These are phyloP conservation scores for Huiozyma naganishii DNA, from an alignment of 805 yeast species.

Conservation along the genomic window DNA sequence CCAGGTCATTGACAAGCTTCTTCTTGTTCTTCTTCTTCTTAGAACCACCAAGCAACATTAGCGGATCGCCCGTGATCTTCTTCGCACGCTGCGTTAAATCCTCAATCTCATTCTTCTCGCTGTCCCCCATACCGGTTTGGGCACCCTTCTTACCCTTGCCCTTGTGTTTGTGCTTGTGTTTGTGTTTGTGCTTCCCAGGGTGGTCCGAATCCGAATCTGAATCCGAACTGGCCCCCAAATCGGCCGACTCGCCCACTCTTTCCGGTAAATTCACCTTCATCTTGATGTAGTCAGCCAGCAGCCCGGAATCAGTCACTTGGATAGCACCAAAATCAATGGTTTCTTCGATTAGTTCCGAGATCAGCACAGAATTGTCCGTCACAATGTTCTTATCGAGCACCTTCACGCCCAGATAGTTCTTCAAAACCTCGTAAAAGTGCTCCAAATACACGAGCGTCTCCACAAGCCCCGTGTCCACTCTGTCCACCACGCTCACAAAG, in stretches of 20 bases:
- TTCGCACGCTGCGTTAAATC: constrained; percentile 1
- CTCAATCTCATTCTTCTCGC: constrained; percentile 4
- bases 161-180: constrained; percentile 2
- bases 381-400: constrained; percentile 46
- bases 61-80: constrained; percentile 6
- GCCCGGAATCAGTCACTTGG: constrained; percentile 70
- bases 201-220: not conserved
- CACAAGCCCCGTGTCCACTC: constrained; percentile 9
- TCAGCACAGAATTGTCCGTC: constrained; percentile 59
- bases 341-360: constrained; percentile 80
- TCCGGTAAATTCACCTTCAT: constrained; percentile 36
- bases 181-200: constrained; percentile 1
- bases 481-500: constrained; percentile 16
- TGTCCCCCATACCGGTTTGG: not conserved
- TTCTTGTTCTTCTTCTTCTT: constrained; percentile 1
- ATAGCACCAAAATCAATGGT: constrained; percentile 84
- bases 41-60: not conserved
- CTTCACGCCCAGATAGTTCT: constrained; percentile 16
- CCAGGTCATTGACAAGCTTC: not conserved
- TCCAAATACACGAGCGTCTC: constrained; percentile 17
- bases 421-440: constrained; percentile 18
- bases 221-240: not conserved
- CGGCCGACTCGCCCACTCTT: constrained; percentile 4
- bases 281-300: constrained; percentile 69
- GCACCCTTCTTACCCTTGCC: not conserved